These are phyloP conservation scores for Geoglossum cookeanum DNA, from an alignment of 2,329 filamentous ascomycete species.

Conservation along the genomic window DNA sequence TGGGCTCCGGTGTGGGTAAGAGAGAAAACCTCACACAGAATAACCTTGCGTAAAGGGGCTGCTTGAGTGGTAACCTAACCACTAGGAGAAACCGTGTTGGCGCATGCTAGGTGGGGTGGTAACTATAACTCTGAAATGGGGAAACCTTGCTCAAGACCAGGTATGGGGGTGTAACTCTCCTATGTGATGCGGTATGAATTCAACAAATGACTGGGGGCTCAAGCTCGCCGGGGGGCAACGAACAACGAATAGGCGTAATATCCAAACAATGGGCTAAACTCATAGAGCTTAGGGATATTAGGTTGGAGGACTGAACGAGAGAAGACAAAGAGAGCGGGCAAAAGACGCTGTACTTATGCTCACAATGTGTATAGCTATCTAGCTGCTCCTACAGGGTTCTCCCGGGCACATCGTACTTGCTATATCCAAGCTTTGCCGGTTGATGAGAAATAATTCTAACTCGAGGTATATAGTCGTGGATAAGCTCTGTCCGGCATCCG, in stretches of 20 bases:
- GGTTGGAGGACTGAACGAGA: not conserved
- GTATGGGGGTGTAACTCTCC: no score
- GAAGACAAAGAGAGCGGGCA: not conserved
- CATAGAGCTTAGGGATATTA: not conserved
- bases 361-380: not conserved
- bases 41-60: not conserved
- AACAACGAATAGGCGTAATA: not conserved
- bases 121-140: no score
- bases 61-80: no score
- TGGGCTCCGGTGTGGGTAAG: not conserved
- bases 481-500: not conserved
- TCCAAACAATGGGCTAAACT: not conserved
- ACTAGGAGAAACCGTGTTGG: not conserved
- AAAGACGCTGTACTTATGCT: not conserved
- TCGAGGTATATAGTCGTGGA: not conserved
- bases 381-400: not conserved
- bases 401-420: not conserved
- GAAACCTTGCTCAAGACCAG: no score
- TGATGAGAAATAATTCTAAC: not conserved
- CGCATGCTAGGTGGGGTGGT: no score
- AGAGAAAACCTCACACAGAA: not conserved
- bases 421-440: not conserved
- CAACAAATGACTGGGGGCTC: not conserved
- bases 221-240: not conserved
- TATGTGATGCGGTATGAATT: not conserved